Base-by-base conservation (phyloP, 2,329 filamentous ascomycete species). In the Teratosphaeriaceae sp. region DNA sequence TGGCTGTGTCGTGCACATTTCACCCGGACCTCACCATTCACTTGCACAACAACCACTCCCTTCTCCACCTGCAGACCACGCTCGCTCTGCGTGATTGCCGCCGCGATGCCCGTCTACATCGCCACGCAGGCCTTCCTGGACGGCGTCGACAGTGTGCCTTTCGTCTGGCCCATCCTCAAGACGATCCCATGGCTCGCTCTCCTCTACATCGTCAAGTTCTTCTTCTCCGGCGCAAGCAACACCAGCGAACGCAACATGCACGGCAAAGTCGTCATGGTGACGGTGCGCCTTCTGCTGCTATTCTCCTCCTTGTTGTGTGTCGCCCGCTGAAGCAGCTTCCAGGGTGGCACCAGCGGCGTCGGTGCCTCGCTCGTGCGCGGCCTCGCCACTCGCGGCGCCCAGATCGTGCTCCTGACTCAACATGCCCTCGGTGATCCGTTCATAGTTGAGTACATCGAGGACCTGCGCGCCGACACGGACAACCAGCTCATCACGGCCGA, bases 401-500 rank as follows among this genome's bases (percentile, higher is more conserved):
- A 98, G 69, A 73, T 98, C 49, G 76, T 97, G 46, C 81, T 98
- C 33, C 79, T 98, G 39, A 94, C 90, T 5, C 86, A 86, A 50
- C 79, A 89, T 56, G 74, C 85, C 21, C 78, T 87, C 11, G 80
- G 80, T 27, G 89, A 98, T 63, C 79, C 88, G 11, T 97, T 96
- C 65, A 77, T 97, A 8, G 82, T 86, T 57, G 92, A 98, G 57
- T 94, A 87, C 66, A 85, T 98, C 55, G 83, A 94, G 54, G 90
- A 96, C 62, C 66, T 98, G 31, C 84, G 94, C 43, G 71, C 75
- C 21, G 72, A 75, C 42, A 87, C 88, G 6, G 75, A 78, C 23
- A 97, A 97, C 67, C 74, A 89, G 45, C 74, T 98, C 59, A 87
- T 98, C 54, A 97, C 94, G 58, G 88, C 92, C 46, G 92, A 98